Evolutionary conservation across 108 stramenopile species (phyloP), one percentile per base, ranked within the genome.

Genomic region (Tribonema minus): DNA sequence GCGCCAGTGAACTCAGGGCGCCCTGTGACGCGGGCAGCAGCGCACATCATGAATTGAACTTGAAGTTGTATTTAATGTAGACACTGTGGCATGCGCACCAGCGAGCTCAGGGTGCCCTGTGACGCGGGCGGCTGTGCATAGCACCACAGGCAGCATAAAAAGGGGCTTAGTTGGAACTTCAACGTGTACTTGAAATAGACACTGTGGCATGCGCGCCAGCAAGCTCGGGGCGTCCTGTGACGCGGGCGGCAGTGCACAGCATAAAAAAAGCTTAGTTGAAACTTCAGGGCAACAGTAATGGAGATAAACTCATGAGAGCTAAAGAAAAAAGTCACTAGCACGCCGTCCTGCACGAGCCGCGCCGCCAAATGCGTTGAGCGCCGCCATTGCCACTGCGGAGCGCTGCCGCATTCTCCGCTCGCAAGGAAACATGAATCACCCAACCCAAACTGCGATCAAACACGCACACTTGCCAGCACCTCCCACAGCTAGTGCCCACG

Each of bases 1-100:
- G 59, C 3, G 69, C 37, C 31, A 80, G 79, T 36, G 68, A 30
- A 28, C 68, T 79, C 34, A 79, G 60, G 2, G 77, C 77, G 46
- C 46, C 20, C 46, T 54, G 46, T 54, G 9, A 54, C 15, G 9
- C 15, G 9, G 46, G 9, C 15, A 15, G 46, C 46, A 15, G 46
- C 46, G 9, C 46, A 54, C 9, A 54, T 54, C 46, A 54, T 54
- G 15, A 54, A 20, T 54, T 54, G 46, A 15, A 54, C 46, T 54
- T 54, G 46, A 54, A 54, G 46, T 54, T 9, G 46, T 20, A 54
- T 54, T n/a, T n/a, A n/a, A n/a, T n/a, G n/a, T n/a, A n/a, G n/a
- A n/a, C n/a, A n/a, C n/a, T 46, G 68, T 23, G 79, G 15, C 33
- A 36, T 71, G 31, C 62, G 59, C 3, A 58, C 37, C 31, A 80